Conservation (phyloP, 352 stramenopile species). For the Phytophthora citrophthora region DNA sequence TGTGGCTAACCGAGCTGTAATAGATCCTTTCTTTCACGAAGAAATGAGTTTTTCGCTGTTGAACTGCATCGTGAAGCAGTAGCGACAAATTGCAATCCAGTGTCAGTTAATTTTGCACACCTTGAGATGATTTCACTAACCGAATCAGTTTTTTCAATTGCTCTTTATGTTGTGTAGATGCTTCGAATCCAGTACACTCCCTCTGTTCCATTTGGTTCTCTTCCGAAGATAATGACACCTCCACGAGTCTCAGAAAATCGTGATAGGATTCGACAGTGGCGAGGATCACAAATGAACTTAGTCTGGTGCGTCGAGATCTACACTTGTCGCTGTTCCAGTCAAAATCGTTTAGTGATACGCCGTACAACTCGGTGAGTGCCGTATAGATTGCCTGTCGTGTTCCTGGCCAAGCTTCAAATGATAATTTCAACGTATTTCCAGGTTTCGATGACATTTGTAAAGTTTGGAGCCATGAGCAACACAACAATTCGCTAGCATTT, state of each 20-base stretch:
- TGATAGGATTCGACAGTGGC: conserved; percentile 4
- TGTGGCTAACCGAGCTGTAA: conserved; percentile 33
- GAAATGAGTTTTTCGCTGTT: too few relatives aligned
- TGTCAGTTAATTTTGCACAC: background rate
- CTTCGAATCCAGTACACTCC: background rate
- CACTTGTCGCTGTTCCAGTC: background rate
- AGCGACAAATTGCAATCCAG: background rate
- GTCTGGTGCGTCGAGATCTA: background rate
- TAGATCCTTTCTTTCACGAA: background rate
- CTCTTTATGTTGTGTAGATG: conserved; percentile 41
- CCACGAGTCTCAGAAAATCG: conserved; percentile 9
- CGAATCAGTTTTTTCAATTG: conserved; percentile 39
- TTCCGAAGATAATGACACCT: background rate
- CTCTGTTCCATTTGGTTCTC: background rate
- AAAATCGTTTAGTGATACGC: conserved; percentile 4
- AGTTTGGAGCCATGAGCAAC: conserved; percentile 45
- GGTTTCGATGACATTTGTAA: background rate
- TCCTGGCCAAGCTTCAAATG: conserved; percentile 21
- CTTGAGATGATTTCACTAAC: too few relatives aligned
- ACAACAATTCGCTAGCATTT: conserved; percentile 36
- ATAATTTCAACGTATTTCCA: background rate
- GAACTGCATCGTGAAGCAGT: too few relatives aligned
- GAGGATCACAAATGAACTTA: conserved; percentile 25
- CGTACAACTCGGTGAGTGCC: conserved; percentile 28
- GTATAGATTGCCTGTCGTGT: conserved; percentile 5